Base-by-base conservation (phyloP, 2,329 filamentous ascomycete genomes). In the Basipetospora chlamydospora region DNA sequence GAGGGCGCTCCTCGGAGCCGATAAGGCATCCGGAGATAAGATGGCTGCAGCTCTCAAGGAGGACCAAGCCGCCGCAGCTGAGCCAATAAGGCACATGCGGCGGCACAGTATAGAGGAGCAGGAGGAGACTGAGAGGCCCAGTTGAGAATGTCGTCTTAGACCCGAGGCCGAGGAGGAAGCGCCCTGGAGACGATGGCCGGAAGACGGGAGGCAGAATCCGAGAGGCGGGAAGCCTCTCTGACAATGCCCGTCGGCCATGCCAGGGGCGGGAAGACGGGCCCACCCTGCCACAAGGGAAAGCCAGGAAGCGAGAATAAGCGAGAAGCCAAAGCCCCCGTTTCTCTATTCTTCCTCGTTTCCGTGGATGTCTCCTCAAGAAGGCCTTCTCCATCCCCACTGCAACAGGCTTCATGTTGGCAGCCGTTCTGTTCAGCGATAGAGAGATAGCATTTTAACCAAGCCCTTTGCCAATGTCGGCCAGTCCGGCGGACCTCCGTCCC, bases 41-140 rank as follows among this genome's bases (percentile, higher is more conserved):
- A 17, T 26, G 15, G 21, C 29, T 8, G 25, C 22, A 3, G 35
- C 16, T 12, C 11, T 30, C 9, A 15, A 39, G 13, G 18, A 23
- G 23, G 26, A 28, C 18, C 22, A 16, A 34, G 21, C 29, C 11
- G 15, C 15, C 2, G 23, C 29, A 6, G n/a, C n/a, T n/a, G n/a
- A n/a, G n/a, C n/a, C n/a, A n/a, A n/a, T n/a, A n/a, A n/a, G n/a
- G n/a, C 28, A 35, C 17, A 30, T 21, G 13, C 25, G 22, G 21
- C 35, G 39, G 26, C 33, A 37, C 41, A 70, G 63, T 49, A 63
- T 66, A 41, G 64, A 72, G 44, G 70, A 73, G 53, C 66, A 73
- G 53, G 73, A 77, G 49, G 72, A 77, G 56, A 64, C 66, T 18
- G 67, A 73, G 51, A 67, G 62, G 49, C 51, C 47, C 44, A 48